Conservation (phyloP, 768 basidiomycete genomes). For the Podaxis sp. region DNA sequence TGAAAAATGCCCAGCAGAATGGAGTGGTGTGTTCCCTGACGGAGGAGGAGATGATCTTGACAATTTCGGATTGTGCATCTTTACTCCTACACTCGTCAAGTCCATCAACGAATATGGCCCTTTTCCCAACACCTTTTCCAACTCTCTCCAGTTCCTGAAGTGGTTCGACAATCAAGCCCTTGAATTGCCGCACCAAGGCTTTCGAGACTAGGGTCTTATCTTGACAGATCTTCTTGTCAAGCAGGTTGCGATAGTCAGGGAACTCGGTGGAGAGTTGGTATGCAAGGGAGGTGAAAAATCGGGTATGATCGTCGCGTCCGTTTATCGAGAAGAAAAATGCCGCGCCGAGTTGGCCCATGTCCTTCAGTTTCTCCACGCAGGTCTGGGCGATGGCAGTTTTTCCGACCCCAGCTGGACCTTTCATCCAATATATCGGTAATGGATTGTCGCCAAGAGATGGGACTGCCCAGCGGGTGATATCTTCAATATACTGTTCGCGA, state of each 20-base stretch:
- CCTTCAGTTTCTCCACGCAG: neutral
- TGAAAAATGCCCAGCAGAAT: conserved; percentile 8
- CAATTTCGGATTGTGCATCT: neutral
- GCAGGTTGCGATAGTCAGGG: neutral
- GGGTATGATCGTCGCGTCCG: neutral
- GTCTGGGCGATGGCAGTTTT: conserved; percentile 7
- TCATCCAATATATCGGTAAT: neutral
- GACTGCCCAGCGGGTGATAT: conserved; percentile 6
- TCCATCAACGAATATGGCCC: neutral
- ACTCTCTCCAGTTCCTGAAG: neutral
- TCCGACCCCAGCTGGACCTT: neutral
- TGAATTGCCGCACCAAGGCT: neutral
- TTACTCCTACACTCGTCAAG: conserved; percentile 1
- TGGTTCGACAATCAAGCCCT: neutral
- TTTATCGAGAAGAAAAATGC: conserved; percentile 12
- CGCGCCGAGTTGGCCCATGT: conserved; percentile 1
- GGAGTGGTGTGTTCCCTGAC: neutral
- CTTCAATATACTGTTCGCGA: conserved; percentile 7
- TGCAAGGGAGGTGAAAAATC: conserved; percentile 6
- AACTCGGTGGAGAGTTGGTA: conserved; percentile 6
- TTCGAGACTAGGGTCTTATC: neutral
- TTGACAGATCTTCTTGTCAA: neutral
- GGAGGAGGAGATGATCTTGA: neutral
- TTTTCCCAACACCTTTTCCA: neutral
- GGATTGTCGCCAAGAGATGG: neutral